Evolutionary conservation across 257 asterid species (phyloP).

Genomic region (Capsicum baccatum): DNA sequence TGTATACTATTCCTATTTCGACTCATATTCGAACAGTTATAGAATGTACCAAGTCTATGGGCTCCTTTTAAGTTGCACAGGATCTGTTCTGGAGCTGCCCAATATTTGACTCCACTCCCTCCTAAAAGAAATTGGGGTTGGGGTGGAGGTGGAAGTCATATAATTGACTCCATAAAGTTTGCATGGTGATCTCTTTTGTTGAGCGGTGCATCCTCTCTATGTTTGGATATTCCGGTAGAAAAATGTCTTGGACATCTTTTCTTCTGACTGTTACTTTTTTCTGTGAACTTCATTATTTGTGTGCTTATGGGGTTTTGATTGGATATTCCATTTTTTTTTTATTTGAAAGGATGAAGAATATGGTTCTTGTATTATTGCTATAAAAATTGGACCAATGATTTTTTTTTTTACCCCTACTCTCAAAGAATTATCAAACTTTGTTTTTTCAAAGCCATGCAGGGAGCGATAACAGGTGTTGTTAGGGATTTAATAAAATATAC

Average conservation of each 20-base stretch:
- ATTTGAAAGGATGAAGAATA: background rate
- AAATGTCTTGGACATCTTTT: background rate
- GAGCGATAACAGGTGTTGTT: background rate
- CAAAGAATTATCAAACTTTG: background rate
- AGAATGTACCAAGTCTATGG: background rate
- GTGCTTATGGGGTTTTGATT: background rate
- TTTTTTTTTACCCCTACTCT: background rate
- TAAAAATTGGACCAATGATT: background rate
- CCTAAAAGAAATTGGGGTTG: background rate
- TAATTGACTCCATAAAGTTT: background rate
- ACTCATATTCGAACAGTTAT: no score
- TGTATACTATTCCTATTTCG: no score
- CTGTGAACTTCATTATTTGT: background rate
- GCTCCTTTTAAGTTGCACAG: no score
- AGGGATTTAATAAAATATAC: background rate
- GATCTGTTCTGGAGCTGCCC: background rate
- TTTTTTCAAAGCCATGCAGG: background rate
- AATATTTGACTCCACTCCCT: background rate
- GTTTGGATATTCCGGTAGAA: background rate
- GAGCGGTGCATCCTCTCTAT: background rate
- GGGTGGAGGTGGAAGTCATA: background rate
- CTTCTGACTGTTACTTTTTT: background rate
- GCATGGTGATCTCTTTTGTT: background rate
- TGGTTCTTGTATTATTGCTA: background rate
- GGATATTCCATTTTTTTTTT: background rate